Base-by-base conservation (phyloP, 805 yeast genomes). In the Metschnikowia drakensbergensis region DNA sequence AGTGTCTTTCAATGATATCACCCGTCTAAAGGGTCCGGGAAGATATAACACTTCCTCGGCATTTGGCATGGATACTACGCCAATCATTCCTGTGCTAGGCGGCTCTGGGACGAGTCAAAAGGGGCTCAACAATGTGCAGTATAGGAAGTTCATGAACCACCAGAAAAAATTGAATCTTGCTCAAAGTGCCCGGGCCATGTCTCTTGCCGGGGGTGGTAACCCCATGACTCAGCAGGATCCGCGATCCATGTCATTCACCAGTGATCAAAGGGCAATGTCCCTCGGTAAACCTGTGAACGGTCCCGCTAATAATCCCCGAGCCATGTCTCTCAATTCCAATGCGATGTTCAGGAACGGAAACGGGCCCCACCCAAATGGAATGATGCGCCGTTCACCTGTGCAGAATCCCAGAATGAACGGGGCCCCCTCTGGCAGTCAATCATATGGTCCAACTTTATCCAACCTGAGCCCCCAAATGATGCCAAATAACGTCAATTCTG, bases 71-170 rank as follows among this genome's bases (percentile, higher is more conserved):
- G 88, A 84, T 53, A 76, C 91, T 0, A 76, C 88, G 0, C 91
- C 94, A 6, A 81, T 84, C 53, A 86, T 87, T 35, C 95, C 95
- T 5, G 85, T 89, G 0, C 47, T 86, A 3, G 71, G 79, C 4
- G 65, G 76, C 0, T 49, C 56, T 5, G 50, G 50, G 11, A 5
- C 40, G 52, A 63, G 49, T 36, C 62, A 41, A 25, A 69, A 52
- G 27, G 52, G 66, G 42, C 59, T 71, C 55, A 75, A 75, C 45
- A 83, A 79, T 55, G 71, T 80, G 5, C 83, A 83, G 53, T 86
- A 86, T 61, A 71, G 95, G 55, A 86, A 85, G 55, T 83, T 78
- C 55, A 74, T 82, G 76, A 82, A 83, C 42, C 81, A 80, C 4
- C 83, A 81, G 60, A 84, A 82, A 69, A 86, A 86, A 60, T 59